Conservation (phyloP, 805 yeast genomes). For the Cyberlindnera amylophila region DNA sequence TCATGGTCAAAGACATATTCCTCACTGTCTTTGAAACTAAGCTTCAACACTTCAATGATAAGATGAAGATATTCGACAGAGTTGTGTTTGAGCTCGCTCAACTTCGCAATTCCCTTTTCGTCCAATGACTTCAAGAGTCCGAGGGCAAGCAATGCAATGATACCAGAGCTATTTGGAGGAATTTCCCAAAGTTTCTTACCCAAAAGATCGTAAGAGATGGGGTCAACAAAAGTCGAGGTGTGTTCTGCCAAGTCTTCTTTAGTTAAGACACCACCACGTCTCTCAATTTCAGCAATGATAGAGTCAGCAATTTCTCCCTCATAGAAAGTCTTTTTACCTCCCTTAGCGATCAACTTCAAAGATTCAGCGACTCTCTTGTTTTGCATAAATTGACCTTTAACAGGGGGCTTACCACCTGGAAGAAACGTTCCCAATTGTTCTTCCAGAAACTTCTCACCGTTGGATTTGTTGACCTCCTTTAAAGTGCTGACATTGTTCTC, state of each 20-base stretch:
- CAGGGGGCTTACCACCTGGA: constrained; percentile 43
- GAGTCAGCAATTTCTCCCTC: constrained; percentile 66
- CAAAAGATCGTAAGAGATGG: constrained; percentile 50
- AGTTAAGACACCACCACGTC: constrained; percentile 53
- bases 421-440: constrained; percentile 34
- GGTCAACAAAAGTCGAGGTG: constrained; percentile 59
- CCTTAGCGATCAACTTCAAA: constrained; percentile 44
- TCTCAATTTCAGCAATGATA: constrained; percentile 49
- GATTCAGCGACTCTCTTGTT: constrained; percentile 54
- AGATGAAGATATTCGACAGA: constrained; percentile 67
- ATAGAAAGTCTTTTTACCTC: constrained; percentile 67
- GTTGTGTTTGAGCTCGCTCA: constrained; percentile 50
- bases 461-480: constrained; percentile 30
- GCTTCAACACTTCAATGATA: constrained; percentile 65
- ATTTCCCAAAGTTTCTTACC: constrained; percentile 69
- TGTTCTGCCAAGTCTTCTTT: constrained; percentile 55
- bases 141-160: constrained; percentile 67
- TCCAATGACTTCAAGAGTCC: constrained; percentile 62
- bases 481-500: constrained; percentile 36
- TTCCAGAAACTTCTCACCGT: constrained; percentile 29
- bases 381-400: constrained; percentile 51
- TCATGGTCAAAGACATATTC: constrained; percentile 65
- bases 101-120: constrained; percentile 38
- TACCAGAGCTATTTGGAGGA: constrained; percentile 83
- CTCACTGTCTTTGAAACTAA: constrained; percentile 72